These are phyloP conservation scores for Ceratopteris richardii DNA, from an alignment of 75 land plant species.

Conservation along the genomic window DNA sequence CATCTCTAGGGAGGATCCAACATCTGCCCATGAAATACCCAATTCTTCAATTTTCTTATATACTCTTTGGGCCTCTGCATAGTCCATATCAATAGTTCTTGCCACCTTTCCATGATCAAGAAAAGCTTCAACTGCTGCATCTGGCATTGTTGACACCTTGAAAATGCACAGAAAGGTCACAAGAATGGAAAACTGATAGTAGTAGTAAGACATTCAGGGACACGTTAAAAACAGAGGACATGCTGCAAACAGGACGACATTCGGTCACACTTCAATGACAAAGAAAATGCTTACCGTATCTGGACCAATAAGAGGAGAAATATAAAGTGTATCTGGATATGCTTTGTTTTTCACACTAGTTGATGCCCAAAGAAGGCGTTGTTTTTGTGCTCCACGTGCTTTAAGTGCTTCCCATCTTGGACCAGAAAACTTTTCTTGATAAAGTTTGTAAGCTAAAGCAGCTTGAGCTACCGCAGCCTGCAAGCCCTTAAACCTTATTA, in stretches of 20 bases:
- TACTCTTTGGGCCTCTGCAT: constrained; percentile 70
- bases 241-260: no score
- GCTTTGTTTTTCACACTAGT: constrained; percentile 97
- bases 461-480: constrained; percentile 98
- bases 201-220: background rate
- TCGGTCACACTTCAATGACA: no score
- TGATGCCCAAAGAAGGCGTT: constrained; percentile 92
- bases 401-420: constrained; percentile 94
- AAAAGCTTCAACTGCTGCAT: constrained; percentile 81
- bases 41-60: constrained; percentile 67
- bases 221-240: background rate
- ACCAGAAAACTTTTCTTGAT: constrained; percentile 93
- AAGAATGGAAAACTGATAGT: constrained; percentile 1
- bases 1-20: constrained; percentile 65
- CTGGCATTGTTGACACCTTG: constrained; percentile 99
- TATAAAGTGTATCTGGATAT: constrained; percentile 90
- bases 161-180: constrained; percentile 6
- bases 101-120: constrained; percentile 77
- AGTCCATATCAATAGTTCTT: constrained; percentile 78
- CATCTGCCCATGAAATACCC: constrained; percentile 80
- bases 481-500: background rate
- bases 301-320: constrained; percentile 91
- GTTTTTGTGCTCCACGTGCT: constrained; percentile 92
- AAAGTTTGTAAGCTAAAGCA: constrained; percentile 80
- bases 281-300: constrained; percentile 75